Evolutionary conservation across 192 early-diverging fungal genomes (phyloP), one percentile per base, ranked within the genome.

Genomic region (Dissophora globulifera): DNA sequence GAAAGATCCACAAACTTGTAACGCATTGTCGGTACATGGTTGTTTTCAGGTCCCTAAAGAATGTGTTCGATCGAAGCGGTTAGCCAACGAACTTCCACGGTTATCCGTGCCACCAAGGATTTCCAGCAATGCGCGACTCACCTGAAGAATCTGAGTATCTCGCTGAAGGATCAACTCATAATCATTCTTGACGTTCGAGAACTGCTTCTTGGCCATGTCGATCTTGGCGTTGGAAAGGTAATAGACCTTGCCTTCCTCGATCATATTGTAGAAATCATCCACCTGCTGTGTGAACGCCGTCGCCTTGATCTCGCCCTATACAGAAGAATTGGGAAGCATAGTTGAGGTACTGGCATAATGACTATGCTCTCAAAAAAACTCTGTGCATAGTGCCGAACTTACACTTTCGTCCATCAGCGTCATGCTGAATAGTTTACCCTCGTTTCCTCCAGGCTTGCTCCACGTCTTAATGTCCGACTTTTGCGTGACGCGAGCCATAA

Each of bases 231-330:
- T 90, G 29, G 90, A 91, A 58, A 99, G 67, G 50, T 91, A 94
- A 67, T 95, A 99, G 29, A 84, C 91, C 66, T 90, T 87, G 55
- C 88, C 90, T 13, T 91, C 89, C 48, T 95, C 83, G 20, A 99
- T 71, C 26, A 93, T n/a, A 20, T 92, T 81, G 56, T 90, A 94
- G 59, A 93, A 85, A 23, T 82, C 76, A 62, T 92, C 90, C 2
- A 93, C 95, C 51, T 92, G 87, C 43, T 95, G 92, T 40, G 91
- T 95, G 79, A 99, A 99, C n/a, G 79, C 90, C 2, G 97, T 98
- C 7, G 92, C 96, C 46, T 92, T 90, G 66, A 99, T 98, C 69
- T 98, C 96, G 43, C 94, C 90, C 92, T 93, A 68, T n/a, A 50
- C 12, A n/a, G n/a, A n/a, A n/a, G n/a, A n/a, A n/a, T n/a, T n/a